A percentile compares a stretch with the other conserved stretches of the same genome.
Evolutionary conservation across 345 rosid genomes (phyloP).

Genomic region (Excoecaria cochinchinensis): DNA sequence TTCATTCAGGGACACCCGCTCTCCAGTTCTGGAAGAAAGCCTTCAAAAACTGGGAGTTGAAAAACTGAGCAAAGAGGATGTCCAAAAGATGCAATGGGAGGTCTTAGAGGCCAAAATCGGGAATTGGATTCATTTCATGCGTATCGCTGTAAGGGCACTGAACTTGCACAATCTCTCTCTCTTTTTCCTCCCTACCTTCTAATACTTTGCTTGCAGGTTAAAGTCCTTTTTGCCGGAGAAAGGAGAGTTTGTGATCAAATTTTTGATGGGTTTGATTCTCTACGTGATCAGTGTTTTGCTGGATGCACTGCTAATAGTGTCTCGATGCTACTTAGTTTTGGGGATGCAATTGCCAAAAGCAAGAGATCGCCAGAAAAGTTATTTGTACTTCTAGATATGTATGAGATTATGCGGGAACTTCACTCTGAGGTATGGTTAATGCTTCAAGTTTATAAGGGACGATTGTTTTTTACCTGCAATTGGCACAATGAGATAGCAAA

Average conservation of each 20-base stretch:
- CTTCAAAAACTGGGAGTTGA: slow-evolving; percentile 89
- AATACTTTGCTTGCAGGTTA: slow-evolving; percentile 56
- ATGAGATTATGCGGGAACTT: slow-evolving; percentile 96
- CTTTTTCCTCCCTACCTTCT: slow-evolving; percentile 15
- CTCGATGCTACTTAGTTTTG: slow-evolving; percentile 94
- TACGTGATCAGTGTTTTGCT: slow-evolving; percentile 89
- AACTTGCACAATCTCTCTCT: neutral
- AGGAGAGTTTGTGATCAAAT: slow-evolving; percentile 90
- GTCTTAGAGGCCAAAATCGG: slow-evolving; percentile 96
- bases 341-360: slow-evolving; percentile 97
- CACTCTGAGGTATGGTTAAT: slow-evolving; percentile 74
- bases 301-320: slow-evolving; percentile 80
- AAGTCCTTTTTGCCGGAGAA: slow-evolving; percentile 91
- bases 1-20: slow-evolving; percentile 72
- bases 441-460: neutral
- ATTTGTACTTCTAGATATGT: slow-evolving; percentile 97
- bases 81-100: slow-evolving; percentile 98
- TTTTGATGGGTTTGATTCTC: slow-evolving; percentile 80
- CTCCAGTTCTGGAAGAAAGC: slow-evolving; percentile 80
- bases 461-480: neutral
- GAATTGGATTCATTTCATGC: slow-evolving; percentile 98
- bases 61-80: slow-evolving; percentile 94
- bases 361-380: slow-evolving; percentile 97
- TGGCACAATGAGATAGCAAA: slow-evolving; percentile 7
- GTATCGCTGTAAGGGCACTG: slow-evolving; percentile 77